Evolutionary conservation across 352 stramenopile species (phyloP), one percentile per base, ranked within the genome.

Genomic region (Globisporangium heterothallicum): DNA sequence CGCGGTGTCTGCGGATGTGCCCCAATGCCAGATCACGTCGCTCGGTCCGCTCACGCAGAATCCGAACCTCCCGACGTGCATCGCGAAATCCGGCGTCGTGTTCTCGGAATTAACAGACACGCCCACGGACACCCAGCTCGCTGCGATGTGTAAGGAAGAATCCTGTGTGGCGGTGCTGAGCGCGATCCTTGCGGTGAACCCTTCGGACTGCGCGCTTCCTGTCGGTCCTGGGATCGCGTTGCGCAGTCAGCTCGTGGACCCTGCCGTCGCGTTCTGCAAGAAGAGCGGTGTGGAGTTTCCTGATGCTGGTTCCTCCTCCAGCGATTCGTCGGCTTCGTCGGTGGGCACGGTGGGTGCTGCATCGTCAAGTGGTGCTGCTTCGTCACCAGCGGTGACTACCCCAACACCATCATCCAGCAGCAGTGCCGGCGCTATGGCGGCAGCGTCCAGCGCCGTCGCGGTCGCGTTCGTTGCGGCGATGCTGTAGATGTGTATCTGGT

Each of bases 181-280:
- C 12, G 35, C 68, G 43, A 74, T 78, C 54, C 55, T 78, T 10
- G 59, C 32, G 24, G 45, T 74, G 46, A 29, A 72, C 46, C 62
- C 54, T 29, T 50, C 55, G 4, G 68, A 78, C 57, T 78, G 68
- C 49, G 70, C 62, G 27, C 56, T 78, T 36, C 50, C 62, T 0
- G 47, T 59, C 18, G 66, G 66, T 42, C 57, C 61, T 46, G 65
- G 64, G 22, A 42, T 78, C 16, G 61, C 62, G 38, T 59, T 78
- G 55, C 61, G 72, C 58, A 74, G 64, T 47, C 61, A 78, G 22
- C 49, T 78, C 24, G 68, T 78, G 29, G 59, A 74, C 41, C 68
- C 68, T 19, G 63, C 64, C 4, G 64, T 74, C 38, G 42, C 46
- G 6, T 71, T 72, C 46, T 78, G 68, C 52, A 58, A 44, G 1